A percentile compares a stretch with the other conserved stretches of the same genome.
phyloP scores from a whole-genome alignment of 2,329 filamentous ascomycete species.

The Daldinia sp. region DNA sequence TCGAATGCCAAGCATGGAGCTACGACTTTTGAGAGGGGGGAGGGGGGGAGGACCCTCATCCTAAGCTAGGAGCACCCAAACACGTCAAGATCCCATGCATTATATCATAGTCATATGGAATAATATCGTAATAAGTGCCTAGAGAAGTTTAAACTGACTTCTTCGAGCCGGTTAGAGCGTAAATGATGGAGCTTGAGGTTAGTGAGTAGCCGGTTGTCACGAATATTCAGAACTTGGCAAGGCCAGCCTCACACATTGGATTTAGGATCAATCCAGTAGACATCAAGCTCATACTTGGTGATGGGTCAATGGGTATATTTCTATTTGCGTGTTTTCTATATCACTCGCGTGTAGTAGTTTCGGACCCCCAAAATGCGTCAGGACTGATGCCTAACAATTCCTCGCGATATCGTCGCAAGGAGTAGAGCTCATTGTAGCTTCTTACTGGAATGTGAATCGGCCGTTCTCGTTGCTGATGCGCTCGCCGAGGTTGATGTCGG shows the following conservation, averaged over 20 bases:
- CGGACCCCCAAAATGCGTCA: background rate
- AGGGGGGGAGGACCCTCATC: too few relatives aligned
- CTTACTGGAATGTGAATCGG: conserved; percentile 42
- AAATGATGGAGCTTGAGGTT: background rate
- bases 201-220: background rate
- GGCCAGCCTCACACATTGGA: background rate
- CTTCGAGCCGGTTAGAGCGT: too few relatives aligned
- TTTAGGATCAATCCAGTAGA: background rate
- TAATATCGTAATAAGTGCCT: too few relatives aligned
- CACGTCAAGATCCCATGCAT: too few relatives aligned
- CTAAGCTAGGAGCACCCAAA: too few relatives aligned
- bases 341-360: background rate
- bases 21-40: too few relatives aligned
- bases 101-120: too few relatives aligned
- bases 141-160: too few relatives aligned
- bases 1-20: too few relatives aligned
- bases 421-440: background rate
- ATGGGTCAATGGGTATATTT: background rate
- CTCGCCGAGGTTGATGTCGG: conserved; percentile 65
- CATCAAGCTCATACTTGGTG: background rate
- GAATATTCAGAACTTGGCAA: background rate
- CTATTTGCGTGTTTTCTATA: background rate
- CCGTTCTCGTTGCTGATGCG: conserved; percentile 62
- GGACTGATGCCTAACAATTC: background rate
- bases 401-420: background rate